A percentile compares a stretch with the other conserved stretches of the same genome.
phyloP scores from a whole-genome alignment of 108 stramenopile species.

The Nannochloropsis gaditana region DNA sequence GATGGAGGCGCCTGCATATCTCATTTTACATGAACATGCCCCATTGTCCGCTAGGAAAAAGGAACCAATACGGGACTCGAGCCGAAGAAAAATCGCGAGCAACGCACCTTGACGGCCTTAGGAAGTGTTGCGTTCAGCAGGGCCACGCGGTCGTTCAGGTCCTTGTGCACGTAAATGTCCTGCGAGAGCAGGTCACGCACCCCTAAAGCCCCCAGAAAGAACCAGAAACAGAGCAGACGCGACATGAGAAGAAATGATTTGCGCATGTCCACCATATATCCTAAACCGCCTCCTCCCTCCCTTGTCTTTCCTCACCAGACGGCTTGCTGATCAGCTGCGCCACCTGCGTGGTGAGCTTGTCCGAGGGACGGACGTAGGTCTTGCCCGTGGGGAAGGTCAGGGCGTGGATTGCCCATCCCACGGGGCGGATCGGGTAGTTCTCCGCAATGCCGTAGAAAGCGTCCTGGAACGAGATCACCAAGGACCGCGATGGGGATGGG shows the following conservation, averaged over 20 bases:
- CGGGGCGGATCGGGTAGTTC: constrained; percentile 72
- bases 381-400: constrained; percentile 58
- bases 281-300: constrained; percentile 48
- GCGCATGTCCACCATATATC: constrained; percentile 57
- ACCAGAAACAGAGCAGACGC: neutral
- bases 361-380: constrained; percentile 73
- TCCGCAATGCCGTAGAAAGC: constrained; percentile 82
- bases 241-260: neutral
- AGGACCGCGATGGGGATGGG: neutral
- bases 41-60: too few relatives aligned
- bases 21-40: too few relatives aligned
- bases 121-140: constrained; percentile 49
- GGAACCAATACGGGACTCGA: too few relatives aligned
- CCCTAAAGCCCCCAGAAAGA: constrained; percentile 38
- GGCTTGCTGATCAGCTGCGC: constrained; percentile 74
- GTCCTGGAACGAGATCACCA: constrained; percentile 52
- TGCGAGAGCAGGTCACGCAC: constrained; percentile 51
- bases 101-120: constrained; percentile 32
- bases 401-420: constrained; percentile 39
- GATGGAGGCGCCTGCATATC: neutral
- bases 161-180: constrained; percentile 42
- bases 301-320: neutral
- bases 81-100: too few relatives aligned
- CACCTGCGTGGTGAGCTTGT: constrained; percentile 82
- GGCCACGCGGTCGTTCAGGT: constrained; percentile 47